These are phyloP conservation scores for Trichoderma sp. DNA, from an alignment of 2,329 filamentous ascomycete species.

Conservation along the genomic window DNA sequence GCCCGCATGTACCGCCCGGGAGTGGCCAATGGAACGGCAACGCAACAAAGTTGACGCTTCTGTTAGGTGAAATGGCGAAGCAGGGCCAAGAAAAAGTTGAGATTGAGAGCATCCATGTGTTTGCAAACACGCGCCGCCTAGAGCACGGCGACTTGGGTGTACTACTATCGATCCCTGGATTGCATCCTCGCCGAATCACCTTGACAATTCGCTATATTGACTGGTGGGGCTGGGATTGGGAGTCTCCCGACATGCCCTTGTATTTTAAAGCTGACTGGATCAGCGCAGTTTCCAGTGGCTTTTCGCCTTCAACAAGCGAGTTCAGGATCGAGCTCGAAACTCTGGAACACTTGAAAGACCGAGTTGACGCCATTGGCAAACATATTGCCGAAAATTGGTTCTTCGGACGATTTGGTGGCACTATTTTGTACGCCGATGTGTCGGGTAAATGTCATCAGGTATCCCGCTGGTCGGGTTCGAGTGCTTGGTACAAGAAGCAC, in stretches of 20 bases:
- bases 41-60: conserved; percentile 4
- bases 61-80: conserved; percentile 23
- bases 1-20: neutral
- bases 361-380: conserved; percentile 44
- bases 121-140: conserved; percentile 42
- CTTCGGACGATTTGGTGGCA: conserved; percentile 35
- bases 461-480: conserved; percentile 43
- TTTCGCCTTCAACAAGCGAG: neutral
- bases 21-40: neutral
- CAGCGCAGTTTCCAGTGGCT: neutral
- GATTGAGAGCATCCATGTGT: conserved; percentile 37
- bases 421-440: conserved; percentile 31
- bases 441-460: conserved; percentile 26
- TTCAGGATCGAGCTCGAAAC: conserved; percentile 48
- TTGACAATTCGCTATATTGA: conserved; percentile 50
- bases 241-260: conserved; percentile 27
- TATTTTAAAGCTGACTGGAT: conserved; percentile 39
- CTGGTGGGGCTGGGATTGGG: conserved; percentile 43
- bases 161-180: conserved; percentile 29
- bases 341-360: conserved; percentile 41
- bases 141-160: conserved; percentile 30
- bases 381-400: conserved; percentile 36
- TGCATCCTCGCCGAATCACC: conserved; percentile 38
- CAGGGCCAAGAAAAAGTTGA: conserved; percentile 26
- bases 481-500: conserved; percentile 22